phyloP scores from a whole-genome alignment of 2,329 filamentous ascomycete genomes.

The Chaetomiaceae sp. region DNA sequence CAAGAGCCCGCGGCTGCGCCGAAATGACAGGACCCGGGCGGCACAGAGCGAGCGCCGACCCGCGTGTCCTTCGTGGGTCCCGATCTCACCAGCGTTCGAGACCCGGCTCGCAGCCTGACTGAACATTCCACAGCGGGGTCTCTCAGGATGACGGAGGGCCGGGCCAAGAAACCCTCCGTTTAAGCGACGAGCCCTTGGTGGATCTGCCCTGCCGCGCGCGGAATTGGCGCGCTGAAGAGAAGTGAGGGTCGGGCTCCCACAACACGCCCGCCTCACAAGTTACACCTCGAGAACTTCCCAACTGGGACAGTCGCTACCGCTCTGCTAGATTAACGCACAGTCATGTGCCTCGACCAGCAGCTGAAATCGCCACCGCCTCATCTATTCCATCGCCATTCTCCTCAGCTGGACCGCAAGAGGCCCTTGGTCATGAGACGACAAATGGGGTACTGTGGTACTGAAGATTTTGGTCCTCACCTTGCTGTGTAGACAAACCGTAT shows the following conservation, averaged over 20 bases:
- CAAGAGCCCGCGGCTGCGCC: slow-evolving; percentile 6
- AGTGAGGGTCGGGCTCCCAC: slow-evolving; percentile 2
- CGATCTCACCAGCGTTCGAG: slow-evolving; percentile 5
- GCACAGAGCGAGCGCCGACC: slow-evolving; percentile 7
- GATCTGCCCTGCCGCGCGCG: slow-evolving; percentile 8
- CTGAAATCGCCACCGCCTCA: slow-evolving; percentile 21
- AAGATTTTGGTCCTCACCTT: too few species aligned
- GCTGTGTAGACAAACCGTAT: too few species aligned
- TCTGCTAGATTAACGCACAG: slow-evolving; percentile 21
- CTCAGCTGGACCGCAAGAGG: neutral
- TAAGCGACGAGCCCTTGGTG: neutral
- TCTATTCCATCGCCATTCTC: slow-evolving; percentile 14
- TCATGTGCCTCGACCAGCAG: slow-evolving; percentile 21
- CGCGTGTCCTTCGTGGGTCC: slow-evolving; percentile 4
- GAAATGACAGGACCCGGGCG: slow-evolving; percentile 17
- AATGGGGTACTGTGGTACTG: too few species aligned
- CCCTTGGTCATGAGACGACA: neutral
- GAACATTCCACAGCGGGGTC: neutral
- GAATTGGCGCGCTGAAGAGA: neutral
- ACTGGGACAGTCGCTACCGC: slow-evolving; percentile 11
- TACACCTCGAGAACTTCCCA: too few species aligned
- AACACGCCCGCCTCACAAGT: neutral
- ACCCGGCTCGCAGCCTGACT: neutral
- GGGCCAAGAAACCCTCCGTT: slow-evolving; percentile 5
- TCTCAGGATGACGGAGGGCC: slow-evolving; percentile 2